Percentiles rank a stretch among this genome's conserved stretches.
Conservation (phyloP, 2,329 filamentous ascomycete species). For the Corniculantispora saksenae region DNA sequence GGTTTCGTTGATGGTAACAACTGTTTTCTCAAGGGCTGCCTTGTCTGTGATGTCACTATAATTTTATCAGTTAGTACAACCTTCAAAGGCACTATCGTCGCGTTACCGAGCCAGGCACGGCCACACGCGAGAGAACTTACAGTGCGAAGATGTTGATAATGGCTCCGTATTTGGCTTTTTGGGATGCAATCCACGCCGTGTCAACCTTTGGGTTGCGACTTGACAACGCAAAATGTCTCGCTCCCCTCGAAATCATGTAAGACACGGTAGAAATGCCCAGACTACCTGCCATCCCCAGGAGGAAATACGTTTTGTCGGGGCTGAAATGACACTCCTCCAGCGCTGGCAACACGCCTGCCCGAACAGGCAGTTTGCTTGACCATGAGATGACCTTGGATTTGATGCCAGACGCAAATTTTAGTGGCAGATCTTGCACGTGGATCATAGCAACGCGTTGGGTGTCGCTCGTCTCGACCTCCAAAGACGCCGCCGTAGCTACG, state of each 20-base stretch:
- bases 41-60: slow-evolving; percentile 25
- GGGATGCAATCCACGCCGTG: not conserved
- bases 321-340: slow-evolving; percentile 9
- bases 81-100: no score
- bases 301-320: slow-evolving; percentile 29
- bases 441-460: not conserved
- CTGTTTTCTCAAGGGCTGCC: slow-evolving; percentile 11
- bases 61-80: no score
- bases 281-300: slow-evolving; percentile 34
- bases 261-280: slow-evolving; percentile 37
- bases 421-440: not conserved
- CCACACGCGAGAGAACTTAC: not conserved
- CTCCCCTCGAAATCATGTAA: slow-evolving; percentile 39
- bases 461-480: not conserved
- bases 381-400: not conserved
- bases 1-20: slow-evolving; percentile 25
- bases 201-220: slow-evolving; percentile 38
- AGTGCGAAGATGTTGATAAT: slow-evolving; percentile 9
- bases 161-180: slow-evolving; percentile 1
- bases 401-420: not conserved
- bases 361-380: not conserved
- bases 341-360: not conserved
- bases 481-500: not conserved
- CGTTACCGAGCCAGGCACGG: no score
- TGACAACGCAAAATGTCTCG: slow-evolving; percentile 36